Base-by-base conservation (phyloP, 2,329 filamentous ascomycete species). In the Colletotrichum spaethianum region DNA sequence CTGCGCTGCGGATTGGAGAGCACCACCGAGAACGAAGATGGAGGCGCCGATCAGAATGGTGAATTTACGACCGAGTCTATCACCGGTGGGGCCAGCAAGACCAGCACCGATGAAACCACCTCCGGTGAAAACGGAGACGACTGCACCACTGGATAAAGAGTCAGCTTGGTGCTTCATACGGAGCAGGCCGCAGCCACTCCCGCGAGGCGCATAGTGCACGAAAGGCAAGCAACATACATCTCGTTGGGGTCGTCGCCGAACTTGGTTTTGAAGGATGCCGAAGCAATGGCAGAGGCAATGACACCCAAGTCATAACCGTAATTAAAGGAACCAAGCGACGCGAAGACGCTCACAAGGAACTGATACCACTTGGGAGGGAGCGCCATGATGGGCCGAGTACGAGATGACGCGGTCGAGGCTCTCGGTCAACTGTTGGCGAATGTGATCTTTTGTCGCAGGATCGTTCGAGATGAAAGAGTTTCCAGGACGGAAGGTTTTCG, bases 51-150 rank as follows among this genome's bases (percentile, higher is more conserved):
- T 82, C 59, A 93, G 81, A 75, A 96, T 96, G 2, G 93, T 95
- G 79, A 84, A 84, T 79, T 92, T 90, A 75, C 94, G 89, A 53
- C 94, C 93, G 2, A 94, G 81, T 67, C 79, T 84, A 79, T 95
- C 90, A 74, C 91, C 91, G 44, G 83, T 76, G 1, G 89, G 86
- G 72, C 93, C 93, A 48, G 91, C 93, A 44, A 90, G 82, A 40
- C 84, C 83, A 33, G 93, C 90, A 11, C 93, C 93, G 74, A 93
- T 88, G 82, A 94, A 94, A 28, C 93, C 93, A n/a, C 88, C 88
- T 46, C 93, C 92, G 0, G 93, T 96, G 80, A 96, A 95, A 71
- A 95, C 87, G 1, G 92, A 93, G 20, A 95, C 93, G 0, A 94
- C 92, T 4, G 92, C 89, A 64, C 92, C 93, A 46, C 87, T 91